A percentile compares a stretch with the other conserved stretches of the same genome.
phyloP scores from a whole-genome alignment of 768 basidiomycete genomes.

The Glaciozyma antarctica region DNA sequence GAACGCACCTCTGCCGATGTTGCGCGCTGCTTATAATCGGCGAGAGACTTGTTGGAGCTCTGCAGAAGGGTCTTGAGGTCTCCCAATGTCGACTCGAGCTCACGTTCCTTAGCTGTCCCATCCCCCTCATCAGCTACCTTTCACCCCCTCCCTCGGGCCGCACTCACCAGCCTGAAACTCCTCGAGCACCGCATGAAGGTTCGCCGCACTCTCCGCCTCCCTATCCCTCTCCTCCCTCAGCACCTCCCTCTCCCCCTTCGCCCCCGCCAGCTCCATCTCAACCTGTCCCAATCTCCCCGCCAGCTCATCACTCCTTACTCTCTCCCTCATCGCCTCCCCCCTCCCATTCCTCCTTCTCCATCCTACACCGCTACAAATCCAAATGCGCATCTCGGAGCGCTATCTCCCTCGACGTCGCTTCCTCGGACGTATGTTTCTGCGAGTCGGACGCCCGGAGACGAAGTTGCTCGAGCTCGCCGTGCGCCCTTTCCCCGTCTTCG shows the following conservation, averaged over 20 bases:
- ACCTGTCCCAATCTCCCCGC: slow-evolving; percentile 57
- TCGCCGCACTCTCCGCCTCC: slow-evolving; percentile 58
- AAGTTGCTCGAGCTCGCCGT: slow-evolving; percentile 51
- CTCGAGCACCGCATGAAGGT: slow-evolving; percentile 83
- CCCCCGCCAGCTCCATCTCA: slow-evolving; percentile 49
- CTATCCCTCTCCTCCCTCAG: slow-evolving; percentile 33
- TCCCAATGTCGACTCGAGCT: slow-evolving; percentile 71
- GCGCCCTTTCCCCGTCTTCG: slow-evolving; percentile 61
- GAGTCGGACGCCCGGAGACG: slow-evolving; percentile 37
- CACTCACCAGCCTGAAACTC: slow-evolving; percentile 85
- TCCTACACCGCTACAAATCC: slow-evolving; percentile 79
- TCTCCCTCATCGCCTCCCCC: slow-evolving; percentile 54
- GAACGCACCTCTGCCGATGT: slow-evolving; percentile 67
- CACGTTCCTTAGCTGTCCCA: slow-evolving; percentile 70
- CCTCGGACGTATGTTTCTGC: slow-evolving; percentile 48
- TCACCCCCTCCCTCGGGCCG: slow-evolving; percentile 11
- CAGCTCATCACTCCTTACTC: slow-evolving; percentile 61
- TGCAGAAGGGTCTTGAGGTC: slow-evolving; percentile 69
- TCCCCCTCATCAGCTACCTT: background rate
- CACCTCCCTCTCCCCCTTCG: slow-evolving; percentile 45
- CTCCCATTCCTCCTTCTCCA: slow-evolving; percentile 72
- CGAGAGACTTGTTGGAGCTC: slow-evolving; percentile 58
- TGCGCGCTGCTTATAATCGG: slow-evolving; percentile 84
- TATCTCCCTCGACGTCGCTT: slow-evolving; percentile 60
- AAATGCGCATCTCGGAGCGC: slow-evolving; percentile 70